A percentile compares a stretch with the other conserved stretches of the same genome.
These are phyloP conservation scores for Diplodia seriata DNA, from an alignment of 2,329 filamentous ascomycete genomes.

Conservation along the genomic window DNA sequence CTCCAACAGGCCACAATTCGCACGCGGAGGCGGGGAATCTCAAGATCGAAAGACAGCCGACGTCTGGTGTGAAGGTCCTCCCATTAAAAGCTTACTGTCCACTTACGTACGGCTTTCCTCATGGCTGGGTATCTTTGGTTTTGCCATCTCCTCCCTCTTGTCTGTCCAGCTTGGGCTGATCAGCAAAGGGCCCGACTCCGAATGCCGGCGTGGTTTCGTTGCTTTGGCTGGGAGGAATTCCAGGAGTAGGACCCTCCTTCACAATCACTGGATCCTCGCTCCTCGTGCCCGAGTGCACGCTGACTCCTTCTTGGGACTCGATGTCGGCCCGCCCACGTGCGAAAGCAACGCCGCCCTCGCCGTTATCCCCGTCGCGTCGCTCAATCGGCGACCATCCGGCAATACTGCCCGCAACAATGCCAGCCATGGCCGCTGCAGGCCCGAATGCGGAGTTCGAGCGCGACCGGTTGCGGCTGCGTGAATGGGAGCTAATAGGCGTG, in stretches of 20 bases:
- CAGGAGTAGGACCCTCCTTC: conserved; percentile 28
- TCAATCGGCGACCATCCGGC: conserved; percentile 79
- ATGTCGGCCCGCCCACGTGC: conserved; percentile 48
- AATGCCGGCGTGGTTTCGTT: conserved; percentile 54
- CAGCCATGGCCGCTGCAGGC: conserved; percentile 81
- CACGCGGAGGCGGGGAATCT: conserved; percentile 11
- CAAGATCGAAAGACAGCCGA: conserved; percentile 7
- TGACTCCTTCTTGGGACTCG: conserved; percentile 53
- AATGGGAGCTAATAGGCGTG: conserved; percentile 62
- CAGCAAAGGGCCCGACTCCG: conserved; percentile 50
- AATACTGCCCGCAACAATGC: conserved; percentile 78
- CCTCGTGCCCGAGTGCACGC: conserved; percentile 59
- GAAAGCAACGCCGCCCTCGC: conserved; percentile 52
- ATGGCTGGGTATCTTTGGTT: conserved; percentile 29
- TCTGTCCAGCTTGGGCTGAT: conserved; percentile 45
- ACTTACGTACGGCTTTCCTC: conserved; percentile 9
- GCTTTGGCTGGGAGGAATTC: conserved; percentile 55
- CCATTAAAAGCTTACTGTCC: conserved; percentile 1
- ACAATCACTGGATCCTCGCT: conserved; percentile 56
- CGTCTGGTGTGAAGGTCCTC: not conserved
- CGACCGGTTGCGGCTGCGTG: conserved; percentile 65
- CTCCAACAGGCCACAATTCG: conserved; percentile 2
- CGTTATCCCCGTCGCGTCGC: conserved; percentile 48
- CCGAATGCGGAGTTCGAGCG: conserved; percentile 76
- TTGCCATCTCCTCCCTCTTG: conserved; percentile 26